A percentile compares a stretch with the other conserved stretches of the same genome.
Evolutionary conservation across 2,329 filamentous ascomycete genomes (phyloP).

Genomic region (Scytalidium lignicola): DNA sequence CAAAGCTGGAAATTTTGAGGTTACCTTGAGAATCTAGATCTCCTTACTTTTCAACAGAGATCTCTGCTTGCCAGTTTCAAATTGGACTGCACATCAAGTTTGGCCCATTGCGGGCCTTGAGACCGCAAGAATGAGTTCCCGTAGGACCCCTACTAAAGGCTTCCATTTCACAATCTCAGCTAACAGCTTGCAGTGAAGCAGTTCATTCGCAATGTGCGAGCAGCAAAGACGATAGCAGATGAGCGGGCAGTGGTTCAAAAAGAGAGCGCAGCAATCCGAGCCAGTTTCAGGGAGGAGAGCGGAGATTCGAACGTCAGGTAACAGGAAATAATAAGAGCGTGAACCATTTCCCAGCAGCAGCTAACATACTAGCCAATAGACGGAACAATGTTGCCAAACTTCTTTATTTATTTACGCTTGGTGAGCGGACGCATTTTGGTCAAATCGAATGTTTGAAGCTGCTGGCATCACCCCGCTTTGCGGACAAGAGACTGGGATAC

Average conservation of each 20-base stretch:
- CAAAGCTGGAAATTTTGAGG: neutral
- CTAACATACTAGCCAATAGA: conserved; percentile 42
- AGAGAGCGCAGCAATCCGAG: conserved; percentile 94
- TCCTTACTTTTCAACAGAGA: neutral
- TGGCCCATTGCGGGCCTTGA: conserved; percentile 27
- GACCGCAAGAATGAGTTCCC: conserved; percentile 28
- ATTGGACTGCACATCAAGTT: conserved; percentile 15
- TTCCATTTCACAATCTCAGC: conserved; percentile 9
- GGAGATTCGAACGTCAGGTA: conserved; percentile 87
- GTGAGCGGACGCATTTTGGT: conserved; percentile 95
- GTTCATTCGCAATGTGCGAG: conserved; percentile 98
- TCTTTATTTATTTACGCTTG: conserved; percentile 94
- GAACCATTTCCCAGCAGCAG: neutral
- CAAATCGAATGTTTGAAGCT: conserved; percentile 99
- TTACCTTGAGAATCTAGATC: neutral
- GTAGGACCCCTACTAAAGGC: conserved; percentile 17
- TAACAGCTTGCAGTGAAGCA: conserved; percentile 72
- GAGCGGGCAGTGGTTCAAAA: conserved; percentile 98
- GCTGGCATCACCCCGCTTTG: conserved; percentile 91
- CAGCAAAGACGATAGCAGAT: conserved; percentile 97
- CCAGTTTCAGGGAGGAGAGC: conserved; percentile 96
- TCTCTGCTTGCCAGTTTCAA: neutral
- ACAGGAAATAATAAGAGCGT: conserved; percentile 11
- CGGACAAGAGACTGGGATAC: conserved; percentile 94
- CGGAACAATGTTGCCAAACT: conserved; percentile 99